Percentiles rank a stretch among this genome's conserved stretches.
These are phyloP conservation scores for Cryptosporidium canis DNA, from an alignment of 169 alveolate species.

Conservation along the genomic window DNA sequence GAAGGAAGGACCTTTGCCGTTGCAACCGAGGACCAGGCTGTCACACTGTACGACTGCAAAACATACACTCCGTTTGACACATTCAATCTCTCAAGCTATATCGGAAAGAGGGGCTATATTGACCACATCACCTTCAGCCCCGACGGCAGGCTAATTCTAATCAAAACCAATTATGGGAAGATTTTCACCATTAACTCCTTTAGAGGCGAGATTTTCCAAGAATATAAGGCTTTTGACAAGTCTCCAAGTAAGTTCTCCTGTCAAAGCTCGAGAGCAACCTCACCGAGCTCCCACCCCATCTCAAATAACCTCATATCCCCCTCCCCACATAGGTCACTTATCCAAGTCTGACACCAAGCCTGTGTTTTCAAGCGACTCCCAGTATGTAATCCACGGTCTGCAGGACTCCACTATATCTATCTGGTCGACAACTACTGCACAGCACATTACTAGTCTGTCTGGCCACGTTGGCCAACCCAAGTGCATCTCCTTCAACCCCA, in stretches of 20 bases:
- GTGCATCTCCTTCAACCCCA: slow-evolving; percentile 53
- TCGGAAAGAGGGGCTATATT: neutral
- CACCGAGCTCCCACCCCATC: neutral
- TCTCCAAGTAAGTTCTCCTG: slow-evolving; percentile 21
- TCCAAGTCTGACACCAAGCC: slow-evolving; percentile 31
- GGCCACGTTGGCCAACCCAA: slow-evolving; percentile 68
- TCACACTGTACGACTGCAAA: slow-evolving; percentile 61
- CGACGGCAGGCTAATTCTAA: slow-evolving; percentile 13
- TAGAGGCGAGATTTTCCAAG: slow-evolving; percentile 57
- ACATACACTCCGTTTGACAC: slow-evolving; percentile 51
- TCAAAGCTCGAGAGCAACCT: neutral
- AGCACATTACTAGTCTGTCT: neutral
- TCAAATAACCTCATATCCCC: neutral
- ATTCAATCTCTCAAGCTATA: slow-evolving; percentile 4
- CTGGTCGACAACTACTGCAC: slow-evolving; percentile 52
- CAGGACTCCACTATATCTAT: slow-evolving; percentile 14
- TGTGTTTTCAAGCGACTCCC: slow-evolving; percentile 68
- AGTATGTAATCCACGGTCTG: slow-evolving; percentile 37
- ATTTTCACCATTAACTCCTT: slow-evolving; percentile 32
- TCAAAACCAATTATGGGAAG: slow-evolving; percentile 45
- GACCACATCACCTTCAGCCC: slow-evolving; percentile 60
- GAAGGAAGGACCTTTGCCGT: slow-evolving; percentile 60
- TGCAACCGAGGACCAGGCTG: slow-evolving; percentile 47
- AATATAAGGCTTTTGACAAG: slow-evolving; percentile 28
- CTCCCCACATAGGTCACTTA: neutral